phyloP scores from a whole-genome alignment of 768 basidiomycete species.

The Artomyces pyxidatus region DNA sequence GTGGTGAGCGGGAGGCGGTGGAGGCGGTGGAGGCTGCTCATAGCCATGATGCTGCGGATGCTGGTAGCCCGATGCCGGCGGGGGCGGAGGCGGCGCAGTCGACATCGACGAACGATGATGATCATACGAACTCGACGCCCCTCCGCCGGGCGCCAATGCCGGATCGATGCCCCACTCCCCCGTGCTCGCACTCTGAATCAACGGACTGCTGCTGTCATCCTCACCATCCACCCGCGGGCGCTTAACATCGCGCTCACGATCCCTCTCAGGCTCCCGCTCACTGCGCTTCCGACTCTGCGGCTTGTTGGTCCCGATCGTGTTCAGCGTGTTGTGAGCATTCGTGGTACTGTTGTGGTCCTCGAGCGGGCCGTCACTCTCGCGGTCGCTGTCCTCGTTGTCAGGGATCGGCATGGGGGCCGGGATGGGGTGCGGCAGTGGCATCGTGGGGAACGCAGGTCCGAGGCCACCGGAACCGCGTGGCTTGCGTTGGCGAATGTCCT shows the following conservation, averaged over 20 bases:
- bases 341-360: conserved; percentile 11
- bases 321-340: conserved; percentile 13
- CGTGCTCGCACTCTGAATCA: conserved; percentile 6
- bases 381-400: conserved; percentile 12
- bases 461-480: conserved; percentile 25
- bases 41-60: conserved; percentile 3
- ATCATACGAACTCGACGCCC: conserved; percentile 6
- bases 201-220: conserved; percentile 1
- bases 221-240: conserved; percentile 14
- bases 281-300: conserved; percentile 7
- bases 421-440: not conserved
- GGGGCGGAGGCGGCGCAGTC: conserved; percentile 13
- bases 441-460: conserved; percentile 8
- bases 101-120: conserved; percentile 5
- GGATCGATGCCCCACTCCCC: conserved; percentile 16
- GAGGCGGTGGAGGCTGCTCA: conserved; percentile 10
- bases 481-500: conserved; percentile 82
- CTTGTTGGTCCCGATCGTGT: conserved; percentile 6
- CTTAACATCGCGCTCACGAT: conserved; percentile 10
- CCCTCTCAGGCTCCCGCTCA: conserved; percentile 16
- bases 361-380: conserved; percentile 12
- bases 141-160: conserved; percentile 8
- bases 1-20: conserved; percentile 12
- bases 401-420: conserved; percentile 10
- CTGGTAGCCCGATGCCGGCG: conserved; percentile 6